Percentiles rank a stretch among this genome's conserved stretches.
phyloP scores from a whole-genome alignment of 352 stramenopile species.

The Globisporangium ultimum region DNA sequence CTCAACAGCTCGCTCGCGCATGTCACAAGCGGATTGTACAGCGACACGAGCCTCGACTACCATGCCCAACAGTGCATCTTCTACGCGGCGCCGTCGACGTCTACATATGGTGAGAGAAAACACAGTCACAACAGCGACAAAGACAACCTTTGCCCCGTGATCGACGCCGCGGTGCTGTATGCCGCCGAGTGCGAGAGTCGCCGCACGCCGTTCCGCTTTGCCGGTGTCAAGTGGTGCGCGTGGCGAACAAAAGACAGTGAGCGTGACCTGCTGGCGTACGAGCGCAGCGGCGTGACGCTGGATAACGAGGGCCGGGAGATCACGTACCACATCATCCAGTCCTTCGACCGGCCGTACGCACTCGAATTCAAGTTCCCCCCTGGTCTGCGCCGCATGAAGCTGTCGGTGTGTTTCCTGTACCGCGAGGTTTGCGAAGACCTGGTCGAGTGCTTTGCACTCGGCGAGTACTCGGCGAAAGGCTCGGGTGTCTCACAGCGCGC shows the following conservation, averaged over 20 bases:
- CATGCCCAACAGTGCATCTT: constrained; percentile 37
- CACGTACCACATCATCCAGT: constrained; percentile 48
- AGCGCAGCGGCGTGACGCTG: constrained; percentile 47
- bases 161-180: constrained; percentile 39
- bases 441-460: constrained; percentile 49
- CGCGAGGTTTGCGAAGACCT: constrained; percentile 45
- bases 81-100: constrained; percentile 7
- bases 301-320: constrained; percentile 39
- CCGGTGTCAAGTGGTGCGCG: constrained; percentile 52
- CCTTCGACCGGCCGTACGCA: constrained; percentile 42
- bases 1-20: constrained; percentile 32
- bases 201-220: constrained; percentile 49
- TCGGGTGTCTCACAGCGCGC: constrained; percentile 19
- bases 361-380: constrained; percentile 15
- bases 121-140: not conserved
- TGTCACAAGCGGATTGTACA: constrained; percentile 37
- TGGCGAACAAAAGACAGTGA: constrained; percentile 30
- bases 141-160: constrained; percentile 11
- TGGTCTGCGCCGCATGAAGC: constrained; percentile 26
- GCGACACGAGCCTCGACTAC: constrained; percentile 32
- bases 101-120: not conserved
- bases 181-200: constrained; percentile 26
- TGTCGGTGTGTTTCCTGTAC: constrained; percentile 52
- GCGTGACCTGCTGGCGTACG: constrained; percentile 52
- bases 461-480: constrained; percentile 38